phyloP scores from a whole-genome alignment of 1,139 yeast genomes.

The Yamadazyma oceani region DNA sequence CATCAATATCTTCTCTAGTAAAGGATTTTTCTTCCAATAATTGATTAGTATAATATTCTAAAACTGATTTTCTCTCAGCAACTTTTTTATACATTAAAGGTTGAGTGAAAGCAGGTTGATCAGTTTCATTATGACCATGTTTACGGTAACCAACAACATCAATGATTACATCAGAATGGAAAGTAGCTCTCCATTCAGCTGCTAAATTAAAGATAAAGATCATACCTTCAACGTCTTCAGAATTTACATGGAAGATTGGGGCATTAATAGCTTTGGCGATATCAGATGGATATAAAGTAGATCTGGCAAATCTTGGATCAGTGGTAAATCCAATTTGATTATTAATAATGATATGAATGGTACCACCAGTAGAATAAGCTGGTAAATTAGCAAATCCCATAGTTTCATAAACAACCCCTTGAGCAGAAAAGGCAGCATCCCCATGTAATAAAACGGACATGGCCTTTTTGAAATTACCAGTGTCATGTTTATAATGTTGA shows the following conservation, averaged over 20 bases:
- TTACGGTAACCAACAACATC: conserved; percentile 99
- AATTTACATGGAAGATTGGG: conserved; percentile 98
- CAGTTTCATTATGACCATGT: conserved; percentile 99
- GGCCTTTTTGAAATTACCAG: conserved; percentile 80
- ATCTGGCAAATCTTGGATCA: conserved; percentile 95
- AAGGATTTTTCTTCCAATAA: conserved; percentile 84
- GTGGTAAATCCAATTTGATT: conserved; percentile 99
- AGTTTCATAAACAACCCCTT: conserved; percentile 98
- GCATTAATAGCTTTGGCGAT: conserved; percentile 95
- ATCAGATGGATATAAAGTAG: conserved; percentile 97
- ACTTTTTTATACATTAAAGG: conserved; percentile 94
- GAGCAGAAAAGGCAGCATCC: conserved; percentile 98
- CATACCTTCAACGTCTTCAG: conserved; percentile 94
- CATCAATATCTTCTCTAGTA: conserved; percentile 85
- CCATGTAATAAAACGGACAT: conserved; percentile 93
- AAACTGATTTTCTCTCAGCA: conserved; percentile 83
- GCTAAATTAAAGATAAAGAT: conserved; percentile 93
- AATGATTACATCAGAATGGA: conserved; percentile 93
- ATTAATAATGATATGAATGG: conserved; percentile 91
- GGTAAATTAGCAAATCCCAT: conserved; percentile 93
- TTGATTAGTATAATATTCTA: conserved; percentile 80
- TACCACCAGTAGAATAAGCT: conserved; percentile 98
- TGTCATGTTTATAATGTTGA: conserved; percentile 87
- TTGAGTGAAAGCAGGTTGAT: conserved; percentile 98
- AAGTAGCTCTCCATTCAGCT: conserved; percentile 97